Percentiles rank a stretch among this genome's conserved stretches.
phyloP scores from a whole-genome alignment of 495 filamentous ascomycete genomes.

The Massariosphaeria phaeospora region DNA sequence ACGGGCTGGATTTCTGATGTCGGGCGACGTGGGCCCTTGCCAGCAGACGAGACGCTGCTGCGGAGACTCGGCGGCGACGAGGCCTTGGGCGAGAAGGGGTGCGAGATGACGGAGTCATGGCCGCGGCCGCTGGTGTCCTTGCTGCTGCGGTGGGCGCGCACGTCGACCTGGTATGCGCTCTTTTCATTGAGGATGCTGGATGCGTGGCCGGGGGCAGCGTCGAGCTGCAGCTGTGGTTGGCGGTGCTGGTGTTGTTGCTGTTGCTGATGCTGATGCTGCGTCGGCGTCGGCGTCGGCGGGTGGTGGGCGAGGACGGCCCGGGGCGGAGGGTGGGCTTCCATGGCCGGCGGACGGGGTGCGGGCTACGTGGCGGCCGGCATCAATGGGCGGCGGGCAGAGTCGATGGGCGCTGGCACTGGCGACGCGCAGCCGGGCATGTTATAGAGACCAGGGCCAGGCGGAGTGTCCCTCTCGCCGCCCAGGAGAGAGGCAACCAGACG shows the following conservation, averaged over 20 bases:
- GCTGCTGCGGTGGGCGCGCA: constrained; percentile 5
- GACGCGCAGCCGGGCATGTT: constrained; percentile 27
- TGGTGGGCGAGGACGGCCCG: constrained; percentile 17
- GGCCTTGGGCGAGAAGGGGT: constrained; percentile 22
- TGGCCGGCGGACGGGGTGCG: constrained; percentile 10
- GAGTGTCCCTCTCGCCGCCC: too few species aligned
- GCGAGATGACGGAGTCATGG: constrained; percentile 30
- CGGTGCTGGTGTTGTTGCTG: constrained; percentile 21
- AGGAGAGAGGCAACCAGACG: constrained; percentile 30
- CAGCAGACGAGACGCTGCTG: constrained; percentile 26
- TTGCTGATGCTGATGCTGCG: too few species aligned
- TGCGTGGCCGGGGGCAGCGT: constrained; percentile 1
- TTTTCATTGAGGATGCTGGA: constrained; percentile 10
- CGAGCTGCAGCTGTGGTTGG: neutral
- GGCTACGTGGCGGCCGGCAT: constrained; percentile 20
- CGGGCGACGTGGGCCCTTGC: neutral
- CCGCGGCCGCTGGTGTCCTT: constrained; percentile 9
- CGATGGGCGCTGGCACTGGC: too few species aligned
- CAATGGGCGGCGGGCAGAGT: constrained; percentile 5
- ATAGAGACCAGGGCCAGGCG: constrained; percentile 12
- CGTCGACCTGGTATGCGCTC: constrained; percentile 4
- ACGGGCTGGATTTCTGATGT: constrained; percentile 2
- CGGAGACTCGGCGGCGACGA: constrained; percentile 27
- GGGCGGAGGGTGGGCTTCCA: constrained; percentile 27
- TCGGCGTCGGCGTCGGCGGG: neutral